phyloP scores from a whole-genome alignment of 352 stramenopile species.

The Phytophthora foliorum region DNA sequence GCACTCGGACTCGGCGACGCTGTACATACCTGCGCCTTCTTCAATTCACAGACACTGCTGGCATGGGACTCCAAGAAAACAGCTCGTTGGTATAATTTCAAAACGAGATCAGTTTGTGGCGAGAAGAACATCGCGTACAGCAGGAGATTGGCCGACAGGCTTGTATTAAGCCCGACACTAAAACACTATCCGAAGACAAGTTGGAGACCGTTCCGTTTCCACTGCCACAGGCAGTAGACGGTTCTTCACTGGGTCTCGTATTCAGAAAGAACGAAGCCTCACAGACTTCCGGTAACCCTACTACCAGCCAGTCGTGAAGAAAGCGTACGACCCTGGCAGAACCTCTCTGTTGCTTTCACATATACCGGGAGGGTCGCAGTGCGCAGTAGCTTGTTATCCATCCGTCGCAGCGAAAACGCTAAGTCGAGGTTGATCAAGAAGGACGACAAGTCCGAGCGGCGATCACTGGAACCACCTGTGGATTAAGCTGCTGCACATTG shows the following conservation, averaged over 20 bases:
- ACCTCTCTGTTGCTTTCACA: slow-evolving; percentile 27
- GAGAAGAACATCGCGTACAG: slow-evolving; percentile 51
- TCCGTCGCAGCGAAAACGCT: slow-evolving; percentile 27
- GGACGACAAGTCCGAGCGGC: slow-evolving; percentile 43
- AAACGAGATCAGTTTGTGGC: slow-evolving; percentile 23
- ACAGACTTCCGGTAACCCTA: slow-evolving; percentile 36
- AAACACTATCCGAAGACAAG: not conserved
- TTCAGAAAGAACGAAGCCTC: slow-evolving; percentile 22
- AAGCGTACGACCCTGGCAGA: slow-evolving; percentile 41
- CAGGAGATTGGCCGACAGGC: slow-evolving; percentile 41
- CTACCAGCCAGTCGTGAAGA: slow-evolving; percentile 45
- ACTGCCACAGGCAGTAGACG: not conserved
- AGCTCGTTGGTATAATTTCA: slow-evolving; percentile 33
- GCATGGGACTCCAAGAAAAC: slow-evolving; percentile 40
- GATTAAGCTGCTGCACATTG: slow-evolving; percentile 48
- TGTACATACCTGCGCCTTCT: not conserved
- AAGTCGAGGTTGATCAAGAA: not conserved
- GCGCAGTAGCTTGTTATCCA: slow-evolving; percentile 46
- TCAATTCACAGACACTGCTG: slow-evolving; percentile 31
- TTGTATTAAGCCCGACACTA: slow-evolving; percentile 23
- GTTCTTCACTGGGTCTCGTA: slow-evolving; percentile 17
- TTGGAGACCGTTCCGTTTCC: not conserved
- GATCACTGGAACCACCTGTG: slow-evolving; percentile 37
- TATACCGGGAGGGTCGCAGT: slow-evolving; percentile 41
- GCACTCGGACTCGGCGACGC: slow-evolving; percentile 10